Percentiles rank a stretch among this genome's conserved stretches.
phyloP scores from a whole-genome alignment of 331 rosid genomes.

The Cydonia oblonga region DNA sequence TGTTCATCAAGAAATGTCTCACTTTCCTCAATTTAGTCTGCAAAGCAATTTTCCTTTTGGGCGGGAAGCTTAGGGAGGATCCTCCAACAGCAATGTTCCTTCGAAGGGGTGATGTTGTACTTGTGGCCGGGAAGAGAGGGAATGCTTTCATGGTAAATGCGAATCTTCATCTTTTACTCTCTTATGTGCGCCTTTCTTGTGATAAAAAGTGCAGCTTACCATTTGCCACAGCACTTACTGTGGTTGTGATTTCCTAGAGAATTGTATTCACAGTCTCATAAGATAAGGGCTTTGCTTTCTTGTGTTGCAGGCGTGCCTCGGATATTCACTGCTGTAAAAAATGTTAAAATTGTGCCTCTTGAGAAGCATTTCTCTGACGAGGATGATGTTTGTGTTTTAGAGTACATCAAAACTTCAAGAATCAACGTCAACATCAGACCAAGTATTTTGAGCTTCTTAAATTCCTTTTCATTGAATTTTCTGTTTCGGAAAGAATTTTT shows the following conservation, averaged over 20 bases:
- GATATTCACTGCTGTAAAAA: slow-evolving; percentile 58
- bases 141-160: slow-evolving; percentile 77
- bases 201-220: not conserved
- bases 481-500: not conserved
- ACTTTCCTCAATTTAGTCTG: slow-evolving; percentile 63
- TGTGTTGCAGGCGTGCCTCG: slow-evolving; percentile 77
- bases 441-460: slow-evolving; percentile 44
- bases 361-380: slow-evolving; percentile 36
- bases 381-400: slow-evolving; percentile 52
- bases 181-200: not conserved
- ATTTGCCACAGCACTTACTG: not conserved
- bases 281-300: not conserved
- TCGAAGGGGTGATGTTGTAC: slow-evolving; percentile 88
- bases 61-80: slow-evolving; percentile 82
- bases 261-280: not conserved
- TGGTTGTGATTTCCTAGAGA: not conserved
- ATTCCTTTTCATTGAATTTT: not conserved
- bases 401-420: slow-evolving; percentile 70
- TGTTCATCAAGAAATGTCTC: not conserved
- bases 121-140: slow-evolving; percentile 94
- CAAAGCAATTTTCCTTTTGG: slow-evolving; percentile 84
- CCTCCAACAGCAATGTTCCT: slow-evolving; percentile 80
- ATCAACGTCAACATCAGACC: slow-evolving; percentile 91
- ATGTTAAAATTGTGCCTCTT: slow-evolving; percentile 53
- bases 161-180: not conserved